Conservation (phyloP, 2,329 filamentous ascomycete species). For the Calonectria fujianensis region DNA sequence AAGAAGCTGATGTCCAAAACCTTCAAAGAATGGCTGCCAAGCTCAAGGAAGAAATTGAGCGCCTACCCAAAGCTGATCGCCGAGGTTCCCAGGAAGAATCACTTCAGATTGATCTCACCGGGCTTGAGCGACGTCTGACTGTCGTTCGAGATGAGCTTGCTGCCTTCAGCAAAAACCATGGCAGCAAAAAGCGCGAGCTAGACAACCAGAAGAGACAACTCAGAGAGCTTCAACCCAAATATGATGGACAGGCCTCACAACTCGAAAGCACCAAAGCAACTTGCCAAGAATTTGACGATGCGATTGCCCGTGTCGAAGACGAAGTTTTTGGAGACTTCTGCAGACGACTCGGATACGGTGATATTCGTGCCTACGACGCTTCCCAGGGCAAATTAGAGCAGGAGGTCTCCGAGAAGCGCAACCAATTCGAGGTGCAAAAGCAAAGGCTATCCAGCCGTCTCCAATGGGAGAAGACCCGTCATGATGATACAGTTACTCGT, state of each 20-base stretch:
- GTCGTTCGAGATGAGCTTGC: constrained; percentile 85
- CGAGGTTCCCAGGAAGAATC: constrained; percentile 86
- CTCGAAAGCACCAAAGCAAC: constrained; percentile 75
- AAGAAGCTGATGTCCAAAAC: constrained; percentile 91
- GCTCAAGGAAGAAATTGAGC: constrained; percentile 84
- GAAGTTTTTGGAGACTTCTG: constrained; percentile 92
- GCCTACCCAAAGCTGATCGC: constrained; percentile 86
- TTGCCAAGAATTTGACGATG: constrained; percentile 72
- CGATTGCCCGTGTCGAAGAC: constrained; percentile 89
- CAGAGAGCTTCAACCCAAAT: constrained; percentile 85
- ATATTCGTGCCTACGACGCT: constrained; percentile 94
- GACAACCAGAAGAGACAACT: constrained; percentile 84
- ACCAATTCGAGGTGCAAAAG: constrained; percentile 90
- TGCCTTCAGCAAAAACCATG: constrained; percentile 87
- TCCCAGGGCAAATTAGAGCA: constrained; percentile 95
- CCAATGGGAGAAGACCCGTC: constrained; percentile 73
- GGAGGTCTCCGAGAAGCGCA: constrained; percentile 89
- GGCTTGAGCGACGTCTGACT: constrained; percentile 84
- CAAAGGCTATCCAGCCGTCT: constrained; percentile 80
- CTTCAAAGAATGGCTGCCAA: constrained; percentile 86
- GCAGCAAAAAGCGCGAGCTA: constrained; percentile 89
- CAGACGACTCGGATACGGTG: constrained; percentile 87
- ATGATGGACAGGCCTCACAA: constrained; percentile 80
- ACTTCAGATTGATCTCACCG: constrained; percentile 85
- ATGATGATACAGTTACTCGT: constrained; percentile 78